Conservation (phyloP, 2,329 filamentous ascomycete species). For the Geosmithia putterillii region DNA sequence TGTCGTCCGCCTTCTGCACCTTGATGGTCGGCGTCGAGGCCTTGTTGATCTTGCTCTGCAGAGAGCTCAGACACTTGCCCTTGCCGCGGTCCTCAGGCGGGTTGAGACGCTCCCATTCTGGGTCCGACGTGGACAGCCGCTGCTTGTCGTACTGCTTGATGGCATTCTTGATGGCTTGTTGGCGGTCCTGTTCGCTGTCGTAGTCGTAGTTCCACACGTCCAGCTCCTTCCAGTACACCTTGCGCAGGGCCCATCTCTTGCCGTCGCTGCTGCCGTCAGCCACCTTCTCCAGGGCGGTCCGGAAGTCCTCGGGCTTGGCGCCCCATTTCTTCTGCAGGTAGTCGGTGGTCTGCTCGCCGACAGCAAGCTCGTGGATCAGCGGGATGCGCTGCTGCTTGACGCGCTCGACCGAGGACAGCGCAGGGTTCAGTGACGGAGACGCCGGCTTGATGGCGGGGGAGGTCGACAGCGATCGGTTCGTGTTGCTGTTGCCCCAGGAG, state of each 20-base stretch:
- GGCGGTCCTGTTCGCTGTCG: constrained; percentile 33
- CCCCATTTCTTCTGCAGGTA: constrained; percentile 37
- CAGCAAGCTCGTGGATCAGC: constrained; percentile 49
- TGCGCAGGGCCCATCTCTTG: constrained; percentile 43
- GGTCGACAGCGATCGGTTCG: constrained; percentile 26
- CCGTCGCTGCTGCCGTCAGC: constrained; percentile 35
- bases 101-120: constrained; percentile 50
- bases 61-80: constrained; percentile 47
- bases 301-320: constrained; percentile 40
- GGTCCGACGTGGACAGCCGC: constrained; percentile 40
- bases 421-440: constrained; percentile 40
- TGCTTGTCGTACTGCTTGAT: constrained; percentile 47
- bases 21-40: constrained; percentile 35
- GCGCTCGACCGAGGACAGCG: constrained; percentile 37
- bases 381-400: constrained; percentile 39
- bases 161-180: constrained; percentile 50
- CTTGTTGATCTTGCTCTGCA: constrained; percentile 32
- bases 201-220: constrained; percentile 53
- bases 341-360: constrained; percentile 35
- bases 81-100: constrained; percentile 42
- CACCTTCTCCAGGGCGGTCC: constrained; percentile 42
- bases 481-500: not conserved
- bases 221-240: constrained; percentile 49
- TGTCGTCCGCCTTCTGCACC: constrained; percentile 37
- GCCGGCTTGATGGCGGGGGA: constrained; percentile 45